Conservation (phyloP, 352 stramenopile genomes). For the Bremia lactucae region DNA sequence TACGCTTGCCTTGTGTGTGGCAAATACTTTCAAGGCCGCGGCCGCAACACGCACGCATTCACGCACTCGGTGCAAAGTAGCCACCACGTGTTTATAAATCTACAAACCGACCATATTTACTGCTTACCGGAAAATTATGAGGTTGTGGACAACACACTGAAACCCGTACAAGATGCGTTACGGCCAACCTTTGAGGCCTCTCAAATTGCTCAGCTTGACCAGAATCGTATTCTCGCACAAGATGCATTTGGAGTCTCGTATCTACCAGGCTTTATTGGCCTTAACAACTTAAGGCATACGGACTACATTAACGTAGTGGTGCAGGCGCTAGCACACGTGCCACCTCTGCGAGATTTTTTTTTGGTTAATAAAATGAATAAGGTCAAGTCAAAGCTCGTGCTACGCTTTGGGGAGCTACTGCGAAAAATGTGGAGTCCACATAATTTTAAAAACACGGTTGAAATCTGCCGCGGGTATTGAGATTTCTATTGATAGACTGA, state of each 20-base stretch:
- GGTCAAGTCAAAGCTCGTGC: conserved; percentile 76
- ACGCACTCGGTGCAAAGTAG: conserved; percentile 93
- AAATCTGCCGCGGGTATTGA: too few species aligned
- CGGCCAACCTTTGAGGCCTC: conserved; percentile 81
- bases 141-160: conserved; percentile 92
- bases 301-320: conserved; percentile 98
- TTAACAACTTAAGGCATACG: conserved; percentile 97
- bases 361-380: conserved; percentile 48
- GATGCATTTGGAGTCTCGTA: conserved; percentile 96
- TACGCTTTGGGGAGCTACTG: conserved; percentile 92
- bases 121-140: conserved; percentile 98
- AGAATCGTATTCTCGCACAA: conserved; percentile 84
- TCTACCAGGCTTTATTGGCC: conserved; percentile 93
- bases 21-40: conserved; percentile 96
- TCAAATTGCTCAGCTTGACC: conserved; percentile 85
- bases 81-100: conserved; percentile 97
- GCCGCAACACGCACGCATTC: conserved; percentile 90
- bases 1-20: conserved; percentile 98
- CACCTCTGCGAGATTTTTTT: conserved; percentile 94
- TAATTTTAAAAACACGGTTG: conserved; percentile 98
- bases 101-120: conserved; percentile 91
- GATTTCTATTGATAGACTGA: too few species aligned
- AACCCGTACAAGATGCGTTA: conserved; percentile 91
- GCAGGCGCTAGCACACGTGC: conserved; percentile 93
- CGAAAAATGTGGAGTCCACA: conserved; percentile 96